phyloP scores from a whole-genome alignment of 352 stramenopile genomes.

The Thraustochytrium striatum region DNA sequence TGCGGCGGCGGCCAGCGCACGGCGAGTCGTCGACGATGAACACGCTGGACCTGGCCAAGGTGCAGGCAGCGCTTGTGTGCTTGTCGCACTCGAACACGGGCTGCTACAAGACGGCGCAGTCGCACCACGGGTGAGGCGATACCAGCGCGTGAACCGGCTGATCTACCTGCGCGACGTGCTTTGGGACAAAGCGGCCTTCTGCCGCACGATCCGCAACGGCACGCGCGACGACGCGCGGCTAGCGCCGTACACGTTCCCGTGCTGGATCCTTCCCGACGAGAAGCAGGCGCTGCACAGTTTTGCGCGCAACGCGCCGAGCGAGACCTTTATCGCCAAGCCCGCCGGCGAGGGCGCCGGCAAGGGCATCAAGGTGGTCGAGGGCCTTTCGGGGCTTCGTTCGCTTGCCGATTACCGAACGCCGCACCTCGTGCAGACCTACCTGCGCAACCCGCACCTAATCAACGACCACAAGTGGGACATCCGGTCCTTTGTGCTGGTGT shows the following conservation, averaged over 20 bases:
- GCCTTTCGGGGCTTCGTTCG: background rate
- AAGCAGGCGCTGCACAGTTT: background rate
- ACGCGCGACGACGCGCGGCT: background rate
- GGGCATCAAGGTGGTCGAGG: background rate
- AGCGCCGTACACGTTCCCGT: background rate
- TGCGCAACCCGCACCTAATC: conserved; percentile 78
- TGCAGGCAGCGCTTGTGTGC: background rate
- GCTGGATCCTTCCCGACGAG: conserved; percentile 24
- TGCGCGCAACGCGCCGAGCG: background rate
- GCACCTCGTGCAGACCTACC: conserved; percentile 81
- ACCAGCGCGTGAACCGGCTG: conserved; percentile 18
- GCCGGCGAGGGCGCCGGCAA: background rate
- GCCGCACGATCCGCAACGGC: background rate
- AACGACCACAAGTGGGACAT: conserved; percentile 87
- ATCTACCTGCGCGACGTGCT: background rate
- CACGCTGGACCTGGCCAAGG: background rate
- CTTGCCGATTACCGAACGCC: conserved; percentile 18
- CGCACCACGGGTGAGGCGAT: background rate
- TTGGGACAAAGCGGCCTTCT: conserved; percentile 36
- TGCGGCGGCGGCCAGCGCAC: background rate
- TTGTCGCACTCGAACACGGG: background rate
- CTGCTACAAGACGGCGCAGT: background rate
- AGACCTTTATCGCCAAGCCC: background rate
- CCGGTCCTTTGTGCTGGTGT: conserved; percentile 82
- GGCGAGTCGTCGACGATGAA: background rate